A percentile compares a stretch with the other conserved stretches of the same genome.
These are phyloP conservation scores for Boletus rubroflammeus DNA, from an alignment of 768 basidiomycete genomes.

Conservation along the genomic window DNA sequence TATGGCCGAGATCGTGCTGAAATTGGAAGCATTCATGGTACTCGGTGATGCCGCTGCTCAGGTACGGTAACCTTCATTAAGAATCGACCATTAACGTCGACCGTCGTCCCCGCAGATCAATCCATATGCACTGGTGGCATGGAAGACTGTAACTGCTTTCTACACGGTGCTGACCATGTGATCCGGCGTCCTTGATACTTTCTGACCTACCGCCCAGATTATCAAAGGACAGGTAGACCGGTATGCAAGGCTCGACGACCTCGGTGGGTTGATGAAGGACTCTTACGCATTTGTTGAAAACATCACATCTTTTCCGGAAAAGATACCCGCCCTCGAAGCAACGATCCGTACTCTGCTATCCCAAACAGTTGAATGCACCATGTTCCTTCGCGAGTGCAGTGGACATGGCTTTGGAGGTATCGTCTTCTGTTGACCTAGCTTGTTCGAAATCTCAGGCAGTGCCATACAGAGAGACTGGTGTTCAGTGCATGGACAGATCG, in stretches of 20 bases:
- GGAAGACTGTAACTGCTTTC: constrained; percentile 26
- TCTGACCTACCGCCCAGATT: constrained; percentile 20
- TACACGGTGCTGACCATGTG: constrained; percentile 20
- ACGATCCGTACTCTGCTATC: constrained; percentile 25
- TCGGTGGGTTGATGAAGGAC: constrained; percentile 30
- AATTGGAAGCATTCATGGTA: constrained; percentile 26
- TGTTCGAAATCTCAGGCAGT: constrained; percentile 4
- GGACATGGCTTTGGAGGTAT: constrained; percentile 35
- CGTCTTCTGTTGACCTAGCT: not conserved
- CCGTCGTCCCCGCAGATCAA: constrained; percentile 13
- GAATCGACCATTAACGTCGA: not conserved
- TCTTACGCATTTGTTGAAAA: constrained; percentile 32
- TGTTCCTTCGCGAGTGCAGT: constrained; percentile 36
- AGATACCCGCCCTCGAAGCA: constrained; percentile 26
- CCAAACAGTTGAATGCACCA: constrained; percentile 36
- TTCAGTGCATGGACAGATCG: constrained; percentile 20
- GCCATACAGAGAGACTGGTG: constrained; percentile 13
- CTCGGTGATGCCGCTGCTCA: constrained; percentile 22
- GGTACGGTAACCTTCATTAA: constrained; percentile 1
- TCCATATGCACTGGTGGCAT: constrained; percentile 26
- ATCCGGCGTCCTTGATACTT: not conserved
- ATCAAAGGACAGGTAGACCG: constrained; percentile 28
- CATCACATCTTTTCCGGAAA: constrained; percentile 27
- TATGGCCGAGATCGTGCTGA: constrained; percentile 21
- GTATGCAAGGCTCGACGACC: constrained; percentile 23